These are phyloP conservation scores for Chaetomiaceae sp. DNA, from an alignment of 2,329 filamentous ascomycete genomes.

Conservation along the genomic window DNA sequence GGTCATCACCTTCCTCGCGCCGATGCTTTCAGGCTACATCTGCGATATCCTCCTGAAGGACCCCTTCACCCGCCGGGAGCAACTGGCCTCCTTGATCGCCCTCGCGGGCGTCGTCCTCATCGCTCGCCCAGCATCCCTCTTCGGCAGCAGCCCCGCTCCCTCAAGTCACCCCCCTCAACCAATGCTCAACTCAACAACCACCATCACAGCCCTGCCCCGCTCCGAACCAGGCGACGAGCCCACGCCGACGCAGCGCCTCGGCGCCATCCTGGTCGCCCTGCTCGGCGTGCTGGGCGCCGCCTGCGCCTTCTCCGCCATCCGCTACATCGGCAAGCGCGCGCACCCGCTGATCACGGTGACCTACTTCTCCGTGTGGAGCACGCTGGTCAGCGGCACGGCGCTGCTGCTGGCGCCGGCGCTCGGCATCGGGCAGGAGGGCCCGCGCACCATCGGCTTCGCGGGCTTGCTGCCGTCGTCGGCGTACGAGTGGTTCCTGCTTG, in stretches of 20 bases:
- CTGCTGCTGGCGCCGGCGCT: slow-evolving; percentile 48
- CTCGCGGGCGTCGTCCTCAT: slow-evolving; percentile 78
- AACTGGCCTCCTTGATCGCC: slow-evolving; percentile 68
- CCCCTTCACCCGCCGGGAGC: slow-evolving; percentile 70
- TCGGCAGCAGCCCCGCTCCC: slow-evolving; percentile 26
- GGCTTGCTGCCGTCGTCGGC: slow-evolving; percentile 31
- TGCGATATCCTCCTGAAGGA: slow-evolving; percentile 71
- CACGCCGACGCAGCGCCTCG: slow-evolving; percentile 59
- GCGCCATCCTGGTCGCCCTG: slow-evolving; percentile 65
- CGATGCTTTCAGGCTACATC: slow-evolving; percentile 70
- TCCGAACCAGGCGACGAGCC: slow-evolving; percentile 29
- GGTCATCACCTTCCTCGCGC: slow-evolving; percentile 81
- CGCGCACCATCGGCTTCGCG: slow-evolving; percentile 39
- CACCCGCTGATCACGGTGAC: slow-evolving; percentile 82
- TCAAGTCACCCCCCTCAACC: neutral
- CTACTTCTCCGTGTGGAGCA: slow-evolving; percentile 70
- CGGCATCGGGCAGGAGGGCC: slow-evolving; percentile 33
- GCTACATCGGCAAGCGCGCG: slow-evolving; percentile 71
- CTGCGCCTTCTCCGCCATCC: slow-evolving; percentile 66
- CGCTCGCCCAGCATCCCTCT: slow-evolving; percentile 54
- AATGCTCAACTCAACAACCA: neutral
- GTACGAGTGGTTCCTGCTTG: slow-evolving; percentile 60
- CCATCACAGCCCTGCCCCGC: neutral
- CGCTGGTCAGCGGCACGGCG: slow-evolving; percentile 56
- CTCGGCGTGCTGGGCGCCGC: slow-evolving; percentile 72